These are phyloP conservation scores for Pelargonium australe DNA, from an alignment of 441 rosid genomes.

Conservation along the genomic window DNA sequence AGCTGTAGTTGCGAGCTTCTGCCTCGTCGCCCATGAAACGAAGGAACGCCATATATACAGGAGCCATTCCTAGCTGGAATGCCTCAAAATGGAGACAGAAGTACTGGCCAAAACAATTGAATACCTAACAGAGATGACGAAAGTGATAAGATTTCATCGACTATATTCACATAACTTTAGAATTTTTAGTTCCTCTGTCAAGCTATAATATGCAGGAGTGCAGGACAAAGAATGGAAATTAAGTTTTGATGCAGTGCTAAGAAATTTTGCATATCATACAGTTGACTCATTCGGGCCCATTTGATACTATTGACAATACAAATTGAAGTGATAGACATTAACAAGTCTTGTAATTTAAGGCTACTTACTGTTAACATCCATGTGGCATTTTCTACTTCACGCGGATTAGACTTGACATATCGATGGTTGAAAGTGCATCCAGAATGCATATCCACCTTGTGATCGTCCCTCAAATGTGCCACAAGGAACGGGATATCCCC, in stretches of 20 bases:
- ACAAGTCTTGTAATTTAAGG: too few species aligned
- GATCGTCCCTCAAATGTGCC: slow-evolving; percentile 86
- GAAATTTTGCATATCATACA: too few species aligned
- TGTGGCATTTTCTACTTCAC: slow-evolving; percentile 97
- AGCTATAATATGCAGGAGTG: too few species aligned
- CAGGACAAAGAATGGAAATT: too few species aligned
- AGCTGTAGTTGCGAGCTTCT: slow-evolving; percentile 78
- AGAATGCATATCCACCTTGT: slow-evolving; percentile 97
- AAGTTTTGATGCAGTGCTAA: too few species aligned
- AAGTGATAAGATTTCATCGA: not conserved
- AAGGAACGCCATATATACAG: slow-evolving; percentile 88
- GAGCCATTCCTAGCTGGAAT: slow-evolving; percentile 95
- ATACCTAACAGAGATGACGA: slow-evolving; percentile 42
- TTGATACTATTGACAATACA: too few species aligned
- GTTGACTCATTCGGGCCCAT: too few species aligned
- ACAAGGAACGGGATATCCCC: slow-evolving; percentile 91
- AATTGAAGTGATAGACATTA: too few species aligned
- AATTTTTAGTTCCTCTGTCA: too few species aligned
- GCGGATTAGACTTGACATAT: slow-evolving; percentile 92
- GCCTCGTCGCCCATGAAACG: slow-evolving; percentile 89
- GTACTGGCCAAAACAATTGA: slow-evolving; percentile 90
- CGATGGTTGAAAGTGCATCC: slow-evolving; percentile 97
- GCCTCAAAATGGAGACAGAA: slow-evolving; percentile 95
- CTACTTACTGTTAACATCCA: slow-evolving; percentile 83
- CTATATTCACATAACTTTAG: too few species aligned